phyloP scores from a whole-genome alignment of 306 rosid genomes.

The Fagus crenata region DNA sequence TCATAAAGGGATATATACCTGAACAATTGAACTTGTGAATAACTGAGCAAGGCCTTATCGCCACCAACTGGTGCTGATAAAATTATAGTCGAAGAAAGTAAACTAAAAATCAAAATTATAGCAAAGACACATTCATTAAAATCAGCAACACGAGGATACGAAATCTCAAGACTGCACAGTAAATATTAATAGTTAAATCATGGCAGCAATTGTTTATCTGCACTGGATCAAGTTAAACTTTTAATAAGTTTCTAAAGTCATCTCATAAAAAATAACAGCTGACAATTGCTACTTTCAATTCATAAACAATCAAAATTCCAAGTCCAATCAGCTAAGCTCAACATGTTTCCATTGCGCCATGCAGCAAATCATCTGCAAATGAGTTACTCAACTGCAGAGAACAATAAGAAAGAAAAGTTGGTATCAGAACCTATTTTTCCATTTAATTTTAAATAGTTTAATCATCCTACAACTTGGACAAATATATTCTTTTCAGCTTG shows the following conservation, averaged over 20 bases:
- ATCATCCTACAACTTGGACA: not conserved
- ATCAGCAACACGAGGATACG: conserved; percentile 16
- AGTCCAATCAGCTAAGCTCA: conserved; percentile 30
- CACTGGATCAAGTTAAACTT: conserved; percentile 21
- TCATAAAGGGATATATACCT: too few species aligned
- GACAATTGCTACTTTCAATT: conserved; percentile 45
- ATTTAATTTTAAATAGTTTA: not conserved
- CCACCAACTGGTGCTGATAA: not conserved
- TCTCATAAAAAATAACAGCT: conserved; percentile 41
- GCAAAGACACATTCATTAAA: conserved; percentile 13
- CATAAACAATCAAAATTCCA: conserved; percentile 38
- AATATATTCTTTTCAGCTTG: not conserved
- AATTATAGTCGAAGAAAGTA: not conserved
- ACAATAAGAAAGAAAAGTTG: conserved; percentile 14
- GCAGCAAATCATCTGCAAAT: conserved; percentile 24
- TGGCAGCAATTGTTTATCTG: conserved; percentile 38
- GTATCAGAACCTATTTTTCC: conserved; percentile 26
- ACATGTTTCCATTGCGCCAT: conserved; percentile 29
- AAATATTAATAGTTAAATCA: conserved; percentile 20
- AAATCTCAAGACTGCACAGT: conserved; percentile 35
- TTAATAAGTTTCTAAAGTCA: conserved; percentile 36
- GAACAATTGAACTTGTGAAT: too few species aligned
- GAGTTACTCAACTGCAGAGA: conserved; percentile 49
- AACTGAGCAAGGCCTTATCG: too few species aligned
- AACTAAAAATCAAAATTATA: not conserved